phyloP scores from a whole-genome alignment of 2,329 filamentous ascomycete species.

The Colletotrichum euphorbiae region DNA sequence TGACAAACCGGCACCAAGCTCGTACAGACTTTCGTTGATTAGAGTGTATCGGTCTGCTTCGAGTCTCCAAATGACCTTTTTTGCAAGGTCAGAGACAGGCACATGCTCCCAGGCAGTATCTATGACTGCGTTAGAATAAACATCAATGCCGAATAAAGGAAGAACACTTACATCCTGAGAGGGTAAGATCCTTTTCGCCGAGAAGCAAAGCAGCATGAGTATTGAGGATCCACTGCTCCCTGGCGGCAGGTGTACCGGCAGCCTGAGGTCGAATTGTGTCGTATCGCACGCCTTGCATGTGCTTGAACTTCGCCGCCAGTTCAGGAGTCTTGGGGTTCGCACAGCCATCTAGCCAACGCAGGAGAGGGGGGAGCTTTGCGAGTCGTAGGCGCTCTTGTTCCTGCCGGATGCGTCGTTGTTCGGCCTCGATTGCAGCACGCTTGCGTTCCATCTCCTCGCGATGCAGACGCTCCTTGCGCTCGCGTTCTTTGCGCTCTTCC shows the following conservation, averaged over 20 bases:
- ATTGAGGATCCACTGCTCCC: slow-evolving; percentile 75
- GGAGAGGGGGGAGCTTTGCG: slow-evolving; percentile 68
- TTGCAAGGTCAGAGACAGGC: slow-evolving; percentile 65
- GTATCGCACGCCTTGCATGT: slow-evolving; percentile 71
- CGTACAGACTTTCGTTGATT: slow-evolving; percentile 60
- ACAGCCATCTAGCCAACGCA: slow-evolving; percentile 69
- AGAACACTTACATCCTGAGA: slow-evolving; percentile 67
- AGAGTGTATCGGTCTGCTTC: slow-evolving; percentile 69
- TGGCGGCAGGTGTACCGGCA: slow-evolving; percentile 65
- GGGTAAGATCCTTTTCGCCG: slow-evolving; percentile 71
- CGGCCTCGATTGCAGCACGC: slow-evolving; percentile 63
- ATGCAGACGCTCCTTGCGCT: slow-evolving; percentile 57
- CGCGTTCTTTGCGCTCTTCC: slow-evolving; percentile 62
- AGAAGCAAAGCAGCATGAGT: slow-evolving; percentile 72
- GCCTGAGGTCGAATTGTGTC: slow-evolving; percentile 69
- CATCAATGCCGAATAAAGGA: too few relatives aligned
- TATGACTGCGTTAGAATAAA: slow-evolving; percentile 44
- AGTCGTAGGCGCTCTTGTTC: slow-evolving; percentile 66
- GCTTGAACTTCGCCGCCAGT: slow-evolving; percentile 66
- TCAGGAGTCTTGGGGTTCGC: slow-evolving; percentile 62
- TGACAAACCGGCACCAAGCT: slow-evolving; percentile 65
- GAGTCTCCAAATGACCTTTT: slow-evolving; percentile 69
- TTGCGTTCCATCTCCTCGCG: slow-evolving; percentile 62
- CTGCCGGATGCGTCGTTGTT: slow-evolving; percentile 61
- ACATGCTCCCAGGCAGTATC: slow-evolving; percentile 70